Evolutionary conservation across 192 early-diverging fungal genomes (phyloP), one percentile per base, ranked within the genome.

Genomic region (Funneliformis mosseae): DNA sequence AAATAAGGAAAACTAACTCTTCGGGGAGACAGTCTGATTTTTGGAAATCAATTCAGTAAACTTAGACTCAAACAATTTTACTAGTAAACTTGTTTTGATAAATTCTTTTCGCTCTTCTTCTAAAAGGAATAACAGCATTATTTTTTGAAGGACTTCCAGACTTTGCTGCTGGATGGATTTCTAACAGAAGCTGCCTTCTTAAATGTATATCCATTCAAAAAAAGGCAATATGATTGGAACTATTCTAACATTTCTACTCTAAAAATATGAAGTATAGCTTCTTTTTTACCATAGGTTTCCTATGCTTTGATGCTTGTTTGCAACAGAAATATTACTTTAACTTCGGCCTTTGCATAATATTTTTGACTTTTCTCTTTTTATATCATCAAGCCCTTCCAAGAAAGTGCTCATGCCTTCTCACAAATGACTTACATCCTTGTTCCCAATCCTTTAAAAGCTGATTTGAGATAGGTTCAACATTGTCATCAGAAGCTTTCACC

Each of bases 341-440:
- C 89, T 0, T 92, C 94, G 1, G 97, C 97, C 88, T 96, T 95
- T 33, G 94, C 95, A 45, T 83, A 95, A 67, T 88, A 94, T 79
- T 99, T 79, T 88, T 92, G 39, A 99, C 90, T 87, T 99, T 99
- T 11, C 87, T 90, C 76, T 87, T 85, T 96, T 98, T 69, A 94
- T 91, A 82, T 96, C 92, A 79, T 99, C 98, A 46, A 99, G 77
- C 8, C 92, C 90, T 45, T 96, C 97, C 14, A 94, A 82, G 83
- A 91, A 94, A 0, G 90, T 83, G 69, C 93, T 77, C 81, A 96
- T 83, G 90, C 86, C 18, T 93, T 92, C 61, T 97, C 95, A 4
- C 94, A 92, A 8, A 96, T 92, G 21, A 94, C 88, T 83, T 95
- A 95, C 87, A 96, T 94, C 71, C 99, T 83, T 0, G 94, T 96